Evolutionary conservation across 1,284 basidiomycete species (phyloP), one percentile per base, ranked within the genome.

Genomic region (Sporisorium scitamineum): DNA sequence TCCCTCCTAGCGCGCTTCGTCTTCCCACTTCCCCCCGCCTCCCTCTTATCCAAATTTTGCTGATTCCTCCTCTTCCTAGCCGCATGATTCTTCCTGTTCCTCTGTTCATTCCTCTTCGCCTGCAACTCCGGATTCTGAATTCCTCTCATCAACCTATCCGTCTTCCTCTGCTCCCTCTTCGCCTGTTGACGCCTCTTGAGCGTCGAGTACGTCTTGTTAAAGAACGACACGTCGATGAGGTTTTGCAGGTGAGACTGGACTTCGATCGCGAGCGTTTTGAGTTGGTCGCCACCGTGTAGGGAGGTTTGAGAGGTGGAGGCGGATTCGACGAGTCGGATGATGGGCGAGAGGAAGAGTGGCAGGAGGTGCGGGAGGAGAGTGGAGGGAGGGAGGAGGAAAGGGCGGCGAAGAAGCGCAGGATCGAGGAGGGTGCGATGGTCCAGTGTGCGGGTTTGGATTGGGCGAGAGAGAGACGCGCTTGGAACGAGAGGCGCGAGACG

Each of bases 401-500:
- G 1, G 70, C 73, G 10, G 70, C 80, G 31, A 82, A 79, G 71
- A 74, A 78, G n/a, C 93, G 91, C 50, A 98, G 86, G 56, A 93
- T 90, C 0, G 93, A 90, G 9, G 91, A 86, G 0, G 94, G 92
- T 71, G 94, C 92, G 22, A 92, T 89, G 6, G 90, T 88, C 94
- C 95, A 98, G 69, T 88, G 50, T 16, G 45, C 20, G 2, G 61
- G 57, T n/a, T 70, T 70, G 26, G 60, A 56, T 27, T 68, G 70
- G 7, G 69, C 53, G 24, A 88, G 86, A 41, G 87, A 83, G 37
- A 85, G 82, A 34, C 88, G 86, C 16, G 92, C 90, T 84, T 96
- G 92, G 86, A 93, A 96, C 0, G 95, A 97, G 47, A 98, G 88
- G 77, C 93, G 93, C 20, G 94, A 94, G 88, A 97, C 97, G 44